A percentile compares a stretch with the other conserved stretches of the same genome.
Conservation (phyloP, 1,284 basidiomycete species). For the Fomitiporia mediterranea region DNA sequence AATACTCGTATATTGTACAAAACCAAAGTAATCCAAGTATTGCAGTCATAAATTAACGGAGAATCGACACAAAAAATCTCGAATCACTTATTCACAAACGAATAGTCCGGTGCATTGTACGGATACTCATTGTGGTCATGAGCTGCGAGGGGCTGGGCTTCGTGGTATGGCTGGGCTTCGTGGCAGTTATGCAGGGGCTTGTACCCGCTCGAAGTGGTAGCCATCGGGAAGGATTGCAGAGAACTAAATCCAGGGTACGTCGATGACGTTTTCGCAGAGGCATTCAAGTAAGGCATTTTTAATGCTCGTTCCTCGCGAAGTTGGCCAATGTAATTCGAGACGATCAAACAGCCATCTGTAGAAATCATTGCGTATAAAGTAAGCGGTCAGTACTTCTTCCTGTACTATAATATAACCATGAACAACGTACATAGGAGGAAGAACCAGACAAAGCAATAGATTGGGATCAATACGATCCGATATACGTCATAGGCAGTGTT, state of each 20-base stretch:
- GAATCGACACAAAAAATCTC: no score
- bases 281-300: neutral
- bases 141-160: neutral
- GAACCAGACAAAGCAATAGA: slow-evolving; percentile 42
- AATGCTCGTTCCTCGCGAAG: slow-evolving; percentile 40
- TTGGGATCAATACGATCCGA: slow-evolving; percentile 35
- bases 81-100: slow-evolving; percentile 1
- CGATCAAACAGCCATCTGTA: slow-evolving; percentile 40
- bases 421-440: slow-evolving; percentile 45
- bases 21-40: no score
- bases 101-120: slow-evolving; percentile 2
- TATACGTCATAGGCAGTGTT: slow-evolving; percentile 32
- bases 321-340: slow-evolving; percentile 43
- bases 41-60: no score
- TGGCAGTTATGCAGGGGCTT: no score
- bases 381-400: neutral
- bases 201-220: neutral
- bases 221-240: neutral
- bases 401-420: neutral
- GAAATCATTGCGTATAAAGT: neutral
- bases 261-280: neutral
- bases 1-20: no score
- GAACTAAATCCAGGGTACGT: neutral
- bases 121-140: slow-evolving; percentile 5
- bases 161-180: neutral